Percentiles rank a stretch among this genome's conserved stretches.
Evolutionary conservation across 495 filamentous ascomycete genomes (phyloP).

Genomic region (Hypomontagnella monticulosa): DNA sequence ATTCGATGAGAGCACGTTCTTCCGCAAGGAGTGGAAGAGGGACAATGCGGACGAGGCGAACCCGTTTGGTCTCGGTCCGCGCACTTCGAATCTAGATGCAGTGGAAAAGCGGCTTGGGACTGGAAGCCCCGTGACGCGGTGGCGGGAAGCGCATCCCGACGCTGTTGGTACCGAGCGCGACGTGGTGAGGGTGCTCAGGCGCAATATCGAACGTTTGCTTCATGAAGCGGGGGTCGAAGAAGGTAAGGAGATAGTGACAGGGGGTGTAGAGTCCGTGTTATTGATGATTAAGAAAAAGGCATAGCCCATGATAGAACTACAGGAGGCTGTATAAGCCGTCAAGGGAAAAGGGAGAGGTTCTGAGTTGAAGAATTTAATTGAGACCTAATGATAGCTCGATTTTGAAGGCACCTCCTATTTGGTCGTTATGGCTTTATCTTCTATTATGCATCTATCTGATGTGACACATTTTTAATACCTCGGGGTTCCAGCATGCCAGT

Average conservation of each 20-base stretch:
- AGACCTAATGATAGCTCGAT: no score
- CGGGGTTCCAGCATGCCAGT: no score
- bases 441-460: no score
- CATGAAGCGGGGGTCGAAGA: constrained; percentile 14
- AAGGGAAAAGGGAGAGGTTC: no score
- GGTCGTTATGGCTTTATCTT: no score
- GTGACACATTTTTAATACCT: neutral
- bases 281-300: neutral
- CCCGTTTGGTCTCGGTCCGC: neutral
- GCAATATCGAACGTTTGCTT: constrained; percentile 1
- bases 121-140: constrained; percentile 9
- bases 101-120: constrained; percentile 11
- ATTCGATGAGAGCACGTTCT: constrained; percentile 3
- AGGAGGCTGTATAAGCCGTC: no score
- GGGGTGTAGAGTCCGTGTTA: neutral
- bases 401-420: no score
- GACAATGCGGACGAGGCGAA: neutral
- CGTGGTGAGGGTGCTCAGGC: constrained; percentile 1
- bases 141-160: constrained; percentile 10
- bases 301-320: no score
- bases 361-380: no score
- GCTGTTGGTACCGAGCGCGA: constrained; percentile 1
- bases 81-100: neutral
- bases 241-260: constrained; percentile 7
- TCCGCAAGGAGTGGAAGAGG: constrained; percentile 6